phyloP scores from a whole-genome alignment of 345 rosid genomes.

The Syzygium jambos region DNA sequence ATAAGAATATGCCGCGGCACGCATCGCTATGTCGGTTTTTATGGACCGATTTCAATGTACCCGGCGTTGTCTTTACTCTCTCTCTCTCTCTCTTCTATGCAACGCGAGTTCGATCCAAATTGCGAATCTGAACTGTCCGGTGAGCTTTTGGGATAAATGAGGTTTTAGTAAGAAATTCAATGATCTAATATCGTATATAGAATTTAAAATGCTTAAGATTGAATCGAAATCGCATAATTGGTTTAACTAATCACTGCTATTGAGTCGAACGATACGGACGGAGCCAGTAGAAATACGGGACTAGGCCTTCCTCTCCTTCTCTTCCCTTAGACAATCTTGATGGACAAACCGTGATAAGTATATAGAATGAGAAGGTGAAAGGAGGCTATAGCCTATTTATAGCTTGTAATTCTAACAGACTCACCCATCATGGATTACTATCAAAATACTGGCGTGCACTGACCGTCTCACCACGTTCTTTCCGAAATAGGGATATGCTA shows the following conservation, averaged over 20 bases:
- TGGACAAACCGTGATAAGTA: not conserved
- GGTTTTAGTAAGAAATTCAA: not conserved
- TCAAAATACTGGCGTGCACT: not conserved
- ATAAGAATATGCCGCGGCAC: accelerated
- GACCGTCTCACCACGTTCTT: not conserved
- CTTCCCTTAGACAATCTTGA: not conserved
- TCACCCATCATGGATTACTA: not conserved
- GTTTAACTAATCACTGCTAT: not conserved
- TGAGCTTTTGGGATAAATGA: not conserved
- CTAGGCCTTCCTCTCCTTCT: not conserved
- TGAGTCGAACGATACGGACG: not conserved
- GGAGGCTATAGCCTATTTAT: not conserved
- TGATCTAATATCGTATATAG: not conserved
- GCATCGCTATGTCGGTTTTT: accelerated
- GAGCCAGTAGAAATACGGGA: not conserved
- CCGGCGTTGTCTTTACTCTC: not conserved
- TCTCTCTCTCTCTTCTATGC: not conserved
- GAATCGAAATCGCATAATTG: not conserved
- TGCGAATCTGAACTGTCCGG: not conserved
- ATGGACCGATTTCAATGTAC: not conserved
- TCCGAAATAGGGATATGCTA: not conserved
- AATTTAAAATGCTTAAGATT: not conserved
- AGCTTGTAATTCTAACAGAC: not conserved
- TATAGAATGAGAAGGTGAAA: not conserved
- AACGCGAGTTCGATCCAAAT: not conserved